Base-by-base conservation (phyloP, 306 rosid genomes). In the Begonia fuchsioides region DNA sequence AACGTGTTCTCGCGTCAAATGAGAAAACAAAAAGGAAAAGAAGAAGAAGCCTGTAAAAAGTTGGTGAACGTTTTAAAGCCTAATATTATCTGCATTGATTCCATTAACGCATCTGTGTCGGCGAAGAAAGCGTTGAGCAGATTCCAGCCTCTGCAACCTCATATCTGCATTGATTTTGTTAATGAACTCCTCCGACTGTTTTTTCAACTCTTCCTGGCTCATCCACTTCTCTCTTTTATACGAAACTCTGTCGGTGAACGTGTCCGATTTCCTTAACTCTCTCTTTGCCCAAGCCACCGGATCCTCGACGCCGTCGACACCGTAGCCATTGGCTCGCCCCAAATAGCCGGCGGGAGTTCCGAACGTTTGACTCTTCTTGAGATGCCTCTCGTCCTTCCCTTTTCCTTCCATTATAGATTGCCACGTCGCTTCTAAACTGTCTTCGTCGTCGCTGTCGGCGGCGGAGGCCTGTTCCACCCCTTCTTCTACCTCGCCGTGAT, bases 91-190 rank as follows among this genome's bases (percentile, higher is more conserved):
- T n/a, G n/a, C n/a, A n/a, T n/a, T n/a, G n/a, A n/a, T n/a, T n/a
- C n/a, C n/a, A n/a, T n/a, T n/a, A n/a, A n/a, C n/a, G n/a, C n/a
- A 26, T 26, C 35, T 3, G 7, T 26, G 35, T 6, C 35, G 35
- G 7, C 5, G 61, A 44, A 56, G 11, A 65, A 65, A 68, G 17
- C 81, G 81, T 53, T 78, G 87, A 18, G 76, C 70, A 16, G 96
- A 87, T 72, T 87, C 88, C 18, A 77, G 79, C 62, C 96, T 66
- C 76, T 83, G 86, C 38, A 83, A 39, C 66, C 77, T 78, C 49
- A 87, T 83, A 13, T 73, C 69, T 8, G 56, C 32, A 35, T 83
- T 80, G 50, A 87, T 46, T 52, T 69, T 76, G 47, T 63, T 61
- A 12, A 87, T 87, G 63, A 87, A 80, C 0, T 72, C 93, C 38